Evolutionary conservation across 225 moss, liverwort and hornwort species (phyloP).

Genomic region (Polytrichum commune): DNA sequence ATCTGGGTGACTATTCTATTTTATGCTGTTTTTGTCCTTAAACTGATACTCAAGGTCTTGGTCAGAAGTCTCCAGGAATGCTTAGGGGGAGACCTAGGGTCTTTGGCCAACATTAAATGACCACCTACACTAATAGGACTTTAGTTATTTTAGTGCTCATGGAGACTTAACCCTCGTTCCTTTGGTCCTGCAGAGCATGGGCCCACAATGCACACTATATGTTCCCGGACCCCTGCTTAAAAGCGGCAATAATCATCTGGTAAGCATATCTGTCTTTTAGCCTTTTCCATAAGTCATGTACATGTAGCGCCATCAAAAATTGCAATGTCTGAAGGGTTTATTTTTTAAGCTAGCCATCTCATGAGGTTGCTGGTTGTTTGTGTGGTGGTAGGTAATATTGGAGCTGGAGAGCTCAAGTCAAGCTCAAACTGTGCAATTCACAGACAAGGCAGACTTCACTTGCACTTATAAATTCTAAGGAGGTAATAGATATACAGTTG

Average conservation of each 20-base stretch:
- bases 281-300: not conserved
- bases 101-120: no score
- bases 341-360: not conserved
- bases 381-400: slow-evolving; percentile 31
- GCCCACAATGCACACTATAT: slow-evolving; percentile 65
- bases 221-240: slow-evolving; percentile 54
- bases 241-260: slow-evolving; percentile 53
- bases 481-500: slow-evolving; percentile 11
- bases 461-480: slow-evolving; percentile 14
- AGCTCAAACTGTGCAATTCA: slow-evolving; percentile 27
- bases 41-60: no score
- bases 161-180: no score
- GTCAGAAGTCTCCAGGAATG: no score
- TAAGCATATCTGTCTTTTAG: slow-evolving; percentile 13
- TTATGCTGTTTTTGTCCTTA: no score
- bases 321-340: not conserved
- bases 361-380: slow-evolving; percentile 5
- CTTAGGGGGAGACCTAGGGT: no score
- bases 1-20: no score
- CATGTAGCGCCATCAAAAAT: not conserved
- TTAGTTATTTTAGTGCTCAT: no score
- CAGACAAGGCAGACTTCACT: slow-evolving; percentile 30
- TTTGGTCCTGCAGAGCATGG: slow-evolving; percentile 41
- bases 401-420: slow-evolving; percentile 44
- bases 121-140: no score